phyloP scores from a whole-genome alignment of 169 alveolate species.

The Plasmodium reichenowi region DNA sequence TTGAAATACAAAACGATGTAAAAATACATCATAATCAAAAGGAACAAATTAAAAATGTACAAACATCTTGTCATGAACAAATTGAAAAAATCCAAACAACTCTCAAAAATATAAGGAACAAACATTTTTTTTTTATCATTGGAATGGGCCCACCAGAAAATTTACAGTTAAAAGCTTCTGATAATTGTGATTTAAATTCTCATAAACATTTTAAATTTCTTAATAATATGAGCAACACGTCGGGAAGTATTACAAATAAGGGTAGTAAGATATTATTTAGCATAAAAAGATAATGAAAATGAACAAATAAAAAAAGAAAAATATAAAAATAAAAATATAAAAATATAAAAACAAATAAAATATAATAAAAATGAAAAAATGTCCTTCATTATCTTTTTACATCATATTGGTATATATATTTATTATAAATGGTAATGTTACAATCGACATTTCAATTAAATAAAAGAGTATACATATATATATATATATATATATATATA shows the following conservation, averaged over 20 bases:
- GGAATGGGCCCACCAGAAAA: conserved; percentile 50
- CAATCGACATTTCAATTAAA: no score
- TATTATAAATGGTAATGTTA: no score
- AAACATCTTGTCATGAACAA: not conserved
- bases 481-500: no score
- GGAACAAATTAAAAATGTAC: not conserved
- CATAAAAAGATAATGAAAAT: no score
- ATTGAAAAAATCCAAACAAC: conserved; percentile 9
- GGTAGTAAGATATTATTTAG: no score
- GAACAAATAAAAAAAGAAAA: not conserved
- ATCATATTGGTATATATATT: no score
- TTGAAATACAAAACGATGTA: not conserved
- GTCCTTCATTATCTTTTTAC: no score
- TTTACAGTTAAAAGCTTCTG: not conserved
- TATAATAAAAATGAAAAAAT: no score
- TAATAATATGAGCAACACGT: not conserved
- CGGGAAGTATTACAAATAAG: no score
- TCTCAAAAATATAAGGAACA: conserved; percentile 13
- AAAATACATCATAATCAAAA: not conserved
- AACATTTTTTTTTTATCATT: conserved; percentile 35
- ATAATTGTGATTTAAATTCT: not conserved
- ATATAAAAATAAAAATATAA: no score
- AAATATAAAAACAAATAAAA: no score
- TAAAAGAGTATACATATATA: no score
- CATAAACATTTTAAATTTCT: not conserved